These are phyloP conservation scores for Stachybotrys chartarum DNA, from an alignment of 2,329 filamentous ascomycete species.

Conservation along the genomic window DNA sequence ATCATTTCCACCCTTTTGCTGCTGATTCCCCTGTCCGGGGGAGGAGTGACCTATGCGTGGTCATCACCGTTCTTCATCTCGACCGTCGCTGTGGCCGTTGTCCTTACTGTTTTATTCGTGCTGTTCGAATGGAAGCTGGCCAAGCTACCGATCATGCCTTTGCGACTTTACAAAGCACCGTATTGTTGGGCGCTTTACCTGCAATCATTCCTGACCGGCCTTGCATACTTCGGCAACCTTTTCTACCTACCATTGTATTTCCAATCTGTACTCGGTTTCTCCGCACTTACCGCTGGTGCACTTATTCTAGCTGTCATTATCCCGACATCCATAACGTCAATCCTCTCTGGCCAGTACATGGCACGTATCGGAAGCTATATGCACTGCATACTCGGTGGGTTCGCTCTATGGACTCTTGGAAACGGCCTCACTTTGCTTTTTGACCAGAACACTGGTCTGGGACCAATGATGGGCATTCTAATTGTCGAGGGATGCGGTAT, in stretches of 20 bases:
- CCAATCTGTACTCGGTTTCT: constrained; percentile 20
- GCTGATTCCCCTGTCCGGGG: constrained; percentile 18
- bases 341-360: constrained; percentile 23
- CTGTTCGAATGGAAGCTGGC: constrained; percentile 20
- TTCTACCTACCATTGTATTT: constrained; percentile 24
- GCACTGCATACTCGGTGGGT: constrained; percentile 21
- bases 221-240: constrained; percentile 20
- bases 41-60: constrained; percentile 17
- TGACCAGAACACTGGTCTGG: constrained; percentile 14
- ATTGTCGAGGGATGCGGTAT: constrained; percentile 25
- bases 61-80: constrained; percentile 16
- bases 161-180: constrained; percentile 13
- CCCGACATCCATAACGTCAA: constrained; percentile 17
- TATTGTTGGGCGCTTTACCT: constrained; percentile 12
- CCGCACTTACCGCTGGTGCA: constrained; percentile 18
- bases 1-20: constrained; percentile 16
- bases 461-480: constrained; percentile 20
- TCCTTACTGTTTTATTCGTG: constrained; percentile 14
- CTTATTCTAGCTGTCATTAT: constrained; percentile 21
- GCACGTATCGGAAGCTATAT: constrained; percentile 19
- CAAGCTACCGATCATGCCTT: constrained; percentile 18
- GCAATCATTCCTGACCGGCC: constrained; percentile 18
- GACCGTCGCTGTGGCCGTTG: constrained; percentile 10
- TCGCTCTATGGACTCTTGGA: constrained; percentile 26
- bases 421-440: constrained; percentile 22